Conservation (phyloP, 768 basidiomycete genomes). For the Ramaria sp. region DNA sequence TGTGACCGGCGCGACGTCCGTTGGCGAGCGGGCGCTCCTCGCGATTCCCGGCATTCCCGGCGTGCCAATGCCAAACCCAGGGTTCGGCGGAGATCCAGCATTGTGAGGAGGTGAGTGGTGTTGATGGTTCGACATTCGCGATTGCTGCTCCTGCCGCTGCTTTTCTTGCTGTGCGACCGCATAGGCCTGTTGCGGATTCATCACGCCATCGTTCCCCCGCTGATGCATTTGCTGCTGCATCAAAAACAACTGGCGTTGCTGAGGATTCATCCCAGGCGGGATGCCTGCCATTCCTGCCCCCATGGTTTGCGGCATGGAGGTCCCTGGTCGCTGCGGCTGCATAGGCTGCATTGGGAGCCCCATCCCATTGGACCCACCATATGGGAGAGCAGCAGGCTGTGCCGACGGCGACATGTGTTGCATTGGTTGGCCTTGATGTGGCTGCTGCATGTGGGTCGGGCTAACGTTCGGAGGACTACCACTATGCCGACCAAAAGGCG, state of each 20-base stretch:
- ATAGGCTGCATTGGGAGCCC: not conserved
- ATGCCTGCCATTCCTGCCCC: constrained; percentile 15
- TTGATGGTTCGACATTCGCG: constrained; percentile 19
- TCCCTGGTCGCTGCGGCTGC: not conserved
- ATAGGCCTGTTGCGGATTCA: constrained; percentile 1
- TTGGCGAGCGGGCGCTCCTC: constrained; percentile 65
- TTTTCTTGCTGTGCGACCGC: constrained; percentile 19
- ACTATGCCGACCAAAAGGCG: constrained; percentile 6
- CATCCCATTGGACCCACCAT: not conserved
- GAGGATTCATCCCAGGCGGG: constrained; percentile 18
- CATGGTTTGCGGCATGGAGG: not conserved
- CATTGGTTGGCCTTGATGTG: not conserved
- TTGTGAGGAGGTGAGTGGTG: constrained; percentile 31
- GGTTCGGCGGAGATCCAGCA: constrained; percentile 26
- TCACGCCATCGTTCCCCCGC: constrained; percentile 1
- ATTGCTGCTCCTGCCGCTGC: constrained; percentile 25
- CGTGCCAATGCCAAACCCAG: constrained; percentile 27
- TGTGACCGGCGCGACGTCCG: constrained; percentile 44
- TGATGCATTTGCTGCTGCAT: constrained; percentile 25
- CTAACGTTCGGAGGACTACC: constrained; percentile 5
- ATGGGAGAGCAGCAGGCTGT: not conserved
- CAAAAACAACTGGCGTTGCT: constrained; percentile 38
- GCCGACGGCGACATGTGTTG: not conserved
- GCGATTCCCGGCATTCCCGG: constrained; percentile 1
- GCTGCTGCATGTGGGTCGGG: not conserved